Evolutionary conservation across 2,329 filamentous ascomycete genomes (phyloP).

Genomic region (Sphaerulina musiva): DNA sequence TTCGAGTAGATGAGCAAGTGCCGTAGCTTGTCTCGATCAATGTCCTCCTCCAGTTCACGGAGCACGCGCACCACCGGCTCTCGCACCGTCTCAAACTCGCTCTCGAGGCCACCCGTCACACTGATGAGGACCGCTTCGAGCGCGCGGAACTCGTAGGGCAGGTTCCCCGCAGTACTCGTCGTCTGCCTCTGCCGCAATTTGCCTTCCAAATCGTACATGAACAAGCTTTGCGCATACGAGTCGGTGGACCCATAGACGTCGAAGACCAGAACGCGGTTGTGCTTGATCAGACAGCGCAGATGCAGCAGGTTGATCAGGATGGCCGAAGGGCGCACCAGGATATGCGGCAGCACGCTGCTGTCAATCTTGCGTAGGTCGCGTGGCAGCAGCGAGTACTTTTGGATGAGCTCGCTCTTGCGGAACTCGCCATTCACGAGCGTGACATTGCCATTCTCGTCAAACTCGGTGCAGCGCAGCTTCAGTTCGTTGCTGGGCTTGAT

Average conservation of each 20-base stretch:
- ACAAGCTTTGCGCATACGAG: slow-evolving; percentile 89
- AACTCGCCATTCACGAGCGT: slow-evolving; percentile 92
- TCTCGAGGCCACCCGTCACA: slow-evolving; percentile 84
- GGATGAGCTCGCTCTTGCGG: slow-evolving; percentile 94
- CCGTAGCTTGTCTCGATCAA: slow-evolving; percentile 87
- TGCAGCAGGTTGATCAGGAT: slow-evolving; percentile 96
- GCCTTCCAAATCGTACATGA: slow-evolving; percentile 95
- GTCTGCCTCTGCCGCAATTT: slow-evolving; percentile 76
- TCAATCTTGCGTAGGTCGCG: slow-evolving; percentile 97
- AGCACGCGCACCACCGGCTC: slow-evolving; percentile 87
- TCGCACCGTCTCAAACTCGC: slow-evolving; percentile 87
- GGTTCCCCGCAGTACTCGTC: slow-evolving; percentile 46
- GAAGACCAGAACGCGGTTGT: slow-evolving; percentile 88
- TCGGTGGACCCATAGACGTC: slow-evolving; percentile 93
- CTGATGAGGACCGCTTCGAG: slow-evolving; percentile 92
- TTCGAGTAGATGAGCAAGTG: slow-evolving; percentile 91
- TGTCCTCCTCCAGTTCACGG: slow-evolving; percentile 88
- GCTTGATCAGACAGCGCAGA: slow-evolving; percentile 88
- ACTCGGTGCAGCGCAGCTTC: slow-evolving; percentile 85
- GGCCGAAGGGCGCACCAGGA: slow-evolving; percentile 83
- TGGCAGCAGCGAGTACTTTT: slow-evolving; percentile 89
- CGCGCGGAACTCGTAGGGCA: slow-evolving; percentile 94
- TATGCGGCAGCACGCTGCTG: slow-evolving; percentile 89
- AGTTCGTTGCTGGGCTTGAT: slow-evolving; percentile 78
- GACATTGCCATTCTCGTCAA: slow-evolving; percentile 85